phyloP scores from a whole-genome alignment of 2,329 filamentous ascomycete species.

The Pleurostoma richardsiae region DNA sequence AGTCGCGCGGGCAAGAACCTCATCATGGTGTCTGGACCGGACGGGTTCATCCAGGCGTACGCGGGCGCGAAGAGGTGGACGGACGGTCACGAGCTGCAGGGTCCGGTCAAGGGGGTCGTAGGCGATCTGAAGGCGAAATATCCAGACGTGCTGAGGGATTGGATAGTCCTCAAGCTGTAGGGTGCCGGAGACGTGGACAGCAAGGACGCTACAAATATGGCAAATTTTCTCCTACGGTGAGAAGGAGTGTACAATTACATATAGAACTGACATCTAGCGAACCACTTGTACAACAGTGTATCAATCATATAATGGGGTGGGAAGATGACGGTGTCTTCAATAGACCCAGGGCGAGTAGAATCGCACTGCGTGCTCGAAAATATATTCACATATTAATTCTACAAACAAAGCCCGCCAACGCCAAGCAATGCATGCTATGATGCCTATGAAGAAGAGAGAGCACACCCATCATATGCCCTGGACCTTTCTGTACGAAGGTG shows the following conservation, averaged over 20 bases:
- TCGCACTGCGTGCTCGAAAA: too few species aligned
- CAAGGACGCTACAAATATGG: background rate
- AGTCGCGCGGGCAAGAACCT: slow-evolving; percentile 49
- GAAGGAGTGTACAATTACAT: too few species aligned
- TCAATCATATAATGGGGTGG: too few species aligned
- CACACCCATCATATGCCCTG: slow-evolving; percentile 51
- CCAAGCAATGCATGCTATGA: background rate
- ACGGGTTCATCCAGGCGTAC: slow-evolving; percentile 79
- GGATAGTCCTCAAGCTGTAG: slow-evolving; percentile 50
- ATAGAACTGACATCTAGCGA: too few species aligned
- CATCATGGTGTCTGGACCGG: slow-evolving; percentile 83
- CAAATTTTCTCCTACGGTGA: background rate
- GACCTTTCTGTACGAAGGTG: slow-evolving; percentile 93
- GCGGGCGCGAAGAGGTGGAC: slow-evolving; percentile 77
- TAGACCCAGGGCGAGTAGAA: too few species aligned
- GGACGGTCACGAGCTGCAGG: slow-evolving; percentile 68
- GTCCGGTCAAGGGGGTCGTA: slow-evolving; percentile 65
- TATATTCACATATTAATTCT: too few species aligned
- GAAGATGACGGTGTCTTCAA: too few species aligned
- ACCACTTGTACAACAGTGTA: too few species aligned
- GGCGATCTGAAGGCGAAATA: slow-evolving; percentile 49
- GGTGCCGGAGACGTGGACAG: background rate
- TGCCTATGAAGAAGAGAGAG: background rate
- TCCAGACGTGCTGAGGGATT: slow-evolving; percentile 29
- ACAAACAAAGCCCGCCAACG: background rate